Conservation (phyloP, 2,329 filamentous ascomycete genomes). For the Acrodontium crateriforme region DNA sequence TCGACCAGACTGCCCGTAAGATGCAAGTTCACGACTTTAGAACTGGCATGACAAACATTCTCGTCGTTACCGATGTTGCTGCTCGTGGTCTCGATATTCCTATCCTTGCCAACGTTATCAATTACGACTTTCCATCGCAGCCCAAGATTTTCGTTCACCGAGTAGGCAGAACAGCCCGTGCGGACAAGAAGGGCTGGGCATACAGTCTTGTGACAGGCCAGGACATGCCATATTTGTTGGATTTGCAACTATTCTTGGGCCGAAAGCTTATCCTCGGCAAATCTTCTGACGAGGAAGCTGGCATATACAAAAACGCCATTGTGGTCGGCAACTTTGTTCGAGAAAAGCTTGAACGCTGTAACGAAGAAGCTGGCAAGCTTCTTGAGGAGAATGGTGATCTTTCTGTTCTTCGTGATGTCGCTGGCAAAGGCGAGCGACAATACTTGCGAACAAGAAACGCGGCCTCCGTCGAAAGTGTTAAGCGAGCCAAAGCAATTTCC, state of each 20-base stretch:
- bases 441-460: slow-evolving; percentile 83
- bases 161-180: slow-evolving; percentile 89
- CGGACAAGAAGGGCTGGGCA: slow-evolving; percentile 83
- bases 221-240: slow-evolving; percentile 82
- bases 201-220: slow-evolving; percentile 82
- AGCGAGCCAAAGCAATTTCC: slow-evolving; percentile 67
- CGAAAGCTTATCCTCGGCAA: slow-evolving; percentile 66
- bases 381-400: slow-evolving; percentile 66
- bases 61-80: slow-evolving; percentile 93
- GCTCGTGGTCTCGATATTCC: slow-evolving; percentile 97
- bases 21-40: slow-evolving; percentile 87
- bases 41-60: slow-evolving; percentile 67
- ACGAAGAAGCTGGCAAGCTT: slow-evolving; percentile 73
- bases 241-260: slow-evolving; percentile 89
- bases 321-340: slow-evolving; percentile 65
- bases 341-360: slow-evolving; percentile 57
- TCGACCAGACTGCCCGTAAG: slow-evolving; percentile 87
- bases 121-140: slow-evolving; percentile 95
- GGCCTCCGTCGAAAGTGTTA: slow-evolving; percentile 80
- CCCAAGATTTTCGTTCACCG: slow-evolving; percentile 95
- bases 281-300: slow-evolving; percentile 39
- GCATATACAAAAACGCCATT: slow-evolving; percentile 70
- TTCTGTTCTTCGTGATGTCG: slow-evolving; percentile 53
- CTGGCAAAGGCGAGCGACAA: slow-evolving; percentile 78
- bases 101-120: slow-evolving; percentile 89